Percentiles rank a stretch among this genome's conserved stretches.
phyloP scores from a whole-genome alignment of 345 rosid species.

The Gossypium anomalum region DNA sequence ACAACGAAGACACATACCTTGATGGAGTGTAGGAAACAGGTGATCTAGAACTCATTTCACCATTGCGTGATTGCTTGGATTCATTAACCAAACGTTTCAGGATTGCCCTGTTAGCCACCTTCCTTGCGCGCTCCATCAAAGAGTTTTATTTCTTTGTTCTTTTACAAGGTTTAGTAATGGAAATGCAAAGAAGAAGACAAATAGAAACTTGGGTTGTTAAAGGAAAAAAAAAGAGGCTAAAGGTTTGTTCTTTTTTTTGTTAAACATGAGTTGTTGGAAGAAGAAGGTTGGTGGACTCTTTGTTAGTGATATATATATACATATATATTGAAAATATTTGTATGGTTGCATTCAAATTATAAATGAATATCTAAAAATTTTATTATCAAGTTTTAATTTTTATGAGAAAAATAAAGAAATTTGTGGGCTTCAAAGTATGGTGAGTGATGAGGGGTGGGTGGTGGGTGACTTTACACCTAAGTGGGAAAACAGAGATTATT shows the following conservation, averaged over 20 bases:
- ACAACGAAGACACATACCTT: conserved; percentile 71
- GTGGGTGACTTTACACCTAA: conserved; percentile 33
- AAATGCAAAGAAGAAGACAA: background rate
- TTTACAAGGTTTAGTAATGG: background rate
- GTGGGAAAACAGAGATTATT: conserved; percentile 32
- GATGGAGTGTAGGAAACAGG: conserved; percentile 47
- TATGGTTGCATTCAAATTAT: background rate
- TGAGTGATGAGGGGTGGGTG: conserved; percentile 35
- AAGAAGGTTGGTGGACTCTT: conserved; percentile 29
- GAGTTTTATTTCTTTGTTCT: background rate
- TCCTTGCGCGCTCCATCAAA: conserved; percentile 90
- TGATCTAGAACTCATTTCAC: conserved; percentile 31
- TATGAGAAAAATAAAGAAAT: background rate
- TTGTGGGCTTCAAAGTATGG: conserved; percentile 24
- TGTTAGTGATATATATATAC: conserved; percentile 17
- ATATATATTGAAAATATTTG: background rate
- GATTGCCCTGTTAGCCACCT: conserved; percentile 77
- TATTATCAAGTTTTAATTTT: background rate
- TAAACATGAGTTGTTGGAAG: conserved; percentile 14
- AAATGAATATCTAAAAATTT: background rate
- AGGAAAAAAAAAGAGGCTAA: background rate
- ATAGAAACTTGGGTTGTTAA: conserved; percentile 19
- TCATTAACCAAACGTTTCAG: conserved; percentile 58
- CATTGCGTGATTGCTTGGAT: conserved; percentile 45
- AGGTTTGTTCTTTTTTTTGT: background rate